Base-by-base conservation (phyloP, 805 yeast genomes). In the Yamadazyma ubonensis region DNA sequence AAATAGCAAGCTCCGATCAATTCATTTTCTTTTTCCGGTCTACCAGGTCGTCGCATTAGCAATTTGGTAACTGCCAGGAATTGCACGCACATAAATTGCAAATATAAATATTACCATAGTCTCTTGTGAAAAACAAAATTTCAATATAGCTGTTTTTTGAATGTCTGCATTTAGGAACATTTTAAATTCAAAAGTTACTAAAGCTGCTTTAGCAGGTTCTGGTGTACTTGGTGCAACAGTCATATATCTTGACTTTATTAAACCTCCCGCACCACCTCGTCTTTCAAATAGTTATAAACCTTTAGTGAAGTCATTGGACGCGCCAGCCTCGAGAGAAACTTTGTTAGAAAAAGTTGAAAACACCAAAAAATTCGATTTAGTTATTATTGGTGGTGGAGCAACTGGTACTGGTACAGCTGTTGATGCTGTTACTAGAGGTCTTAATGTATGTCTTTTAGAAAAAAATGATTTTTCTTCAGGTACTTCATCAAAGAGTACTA, bases 331-430 rank as follows among this genome's bases (percentile, higher is more conserved):
- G 1, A 70, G 91, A 58, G 61, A 64, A 3, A 77, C 75, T 33
- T 58, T 82, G 44, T 47, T 83, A 36, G 54, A 69, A 4, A 73
- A 71, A 43, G 58, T 82, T 43, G 40, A 38, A 9, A 43, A 51
- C 11, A 47, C 65, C 33, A 62, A 76, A 38, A 75, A 82, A 57
- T 81, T 76, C 55, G 97, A 91, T 59, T 75, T 90, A n/a, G 65
- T 90, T 48, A 73, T 90, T 51, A 81, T 91, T 51, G 98, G 98
- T 45, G 97, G 96, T 51, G 98, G 98, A 59, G 97, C 97, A 28
- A 83, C 93, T 11, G 98, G 98, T 47, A 71, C 96, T 4, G 98
- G 97, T 44, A 78, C 87, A 34, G 97, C 96, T 1, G 70, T 90
- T 31, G 98, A 90, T 65, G 96, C 96, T 26, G 77, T 83, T 20